These are phyloP conservation scores for Cylindrotheca closterium DNA, from an alignment of 108 stramenopile genomes.

Conservation along the genomic window DNA sequence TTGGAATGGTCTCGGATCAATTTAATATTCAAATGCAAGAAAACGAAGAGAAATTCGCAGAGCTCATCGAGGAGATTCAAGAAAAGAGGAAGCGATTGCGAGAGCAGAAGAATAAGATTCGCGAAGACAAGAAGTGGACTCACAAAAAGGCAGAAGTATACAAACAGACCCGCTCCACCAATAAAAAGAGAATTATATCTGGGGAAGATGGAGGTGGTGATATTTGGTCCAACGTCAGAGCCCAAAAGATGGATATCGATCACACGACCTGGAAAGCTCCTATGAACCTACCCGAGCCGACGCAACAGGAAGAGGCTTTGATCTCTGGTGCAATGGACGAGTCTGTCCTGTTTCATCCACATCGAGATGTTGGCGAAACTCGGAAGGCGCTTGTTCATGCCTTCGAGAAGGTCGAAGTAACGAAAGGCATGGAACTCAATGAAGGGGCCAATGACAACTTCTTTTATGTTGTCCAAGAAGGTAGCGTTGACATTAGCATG, in stretches of 20 bases:
- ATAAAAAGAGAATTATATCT: not conserved
- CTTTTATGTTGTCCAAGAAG: constrained; percentile 72
- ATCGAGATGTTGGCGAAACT: constrained; percentile 4
- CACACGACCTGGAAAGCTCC: constrained; percentile 20
- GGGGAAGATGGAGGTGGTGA: not conserved
- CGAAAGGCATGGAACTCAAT: constrained; percentile 8
- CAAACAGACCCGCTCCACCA: not conserved
- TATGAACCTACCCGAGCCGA: constrained; percentile 5
- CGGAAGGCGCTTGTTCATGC: constrained; percentile 12
- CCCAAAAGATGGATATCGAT: constrained; percentile 17
- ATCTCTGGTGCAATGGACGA: constrained; percentile 15
- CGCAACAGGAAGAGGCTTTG: constrained; percentile 1
- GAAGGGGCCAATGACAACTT: constrained; percentile 33
- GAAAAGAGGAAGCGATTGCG: constrained; percentile 16
- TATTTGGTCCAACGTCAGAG: constrained; percentile 14
- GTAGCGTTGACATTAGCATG: constrained; percentile 47
- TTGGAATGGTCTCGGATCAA: constrained; percentile 1
- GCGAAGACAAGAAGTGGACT: not conserved
- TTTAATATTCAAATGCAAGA: constrained; percentile 25
- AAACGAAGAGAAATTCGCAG: constrained; percentile 4
- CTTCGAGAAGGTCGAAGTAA: constrained; percentile 12
- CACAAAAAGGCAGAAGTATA: not conserved
- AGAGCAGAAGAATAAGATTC: not conserved
- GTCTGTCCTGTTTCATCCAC: constrained; percentile 14
- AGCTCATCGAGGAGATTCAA: constrained; percentile 7